Conservation (phyloP, 225 moss, liverwort and hornwort genomes). For the Physcomitrium patens region DNA sequence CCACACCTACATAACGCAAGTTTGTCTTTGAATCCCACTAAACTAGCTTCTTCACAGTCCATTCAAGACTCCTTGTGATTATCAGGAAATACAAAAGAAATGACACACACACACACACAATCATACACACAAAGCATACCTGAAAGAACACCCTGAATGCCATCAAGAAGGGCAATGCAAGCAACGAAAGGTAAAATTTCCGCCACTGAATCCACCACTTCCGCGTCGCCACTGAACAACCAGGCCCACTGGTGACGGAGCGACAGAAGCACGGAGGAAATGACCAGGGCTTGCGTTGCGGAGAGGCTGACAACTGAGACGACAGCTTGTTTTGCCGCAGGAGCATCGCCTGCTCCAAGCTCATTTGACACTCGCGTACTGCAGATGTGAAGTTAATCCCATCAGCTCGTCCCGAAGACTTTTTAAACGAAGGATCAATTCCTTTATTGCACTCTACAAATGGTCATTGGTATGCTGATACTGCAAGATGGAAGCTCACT, state of each 20-base stretch:
- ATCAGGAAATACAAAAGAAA: too few relatives aligned
- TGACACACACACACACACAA: too few relatives aligned
- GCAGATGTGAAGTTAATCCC: constrained; percentile 19
- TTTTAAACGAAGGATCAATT: background rate
- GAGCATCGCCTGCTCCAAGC: constrained; percentile 73
- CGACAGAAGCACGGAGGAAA: constrained; percentile 56
- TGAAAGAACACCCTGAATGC: constrained; percentile 90
- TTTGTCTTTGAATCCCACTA: background rate
- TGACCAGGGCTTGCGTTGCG: constrained; percentile 48
- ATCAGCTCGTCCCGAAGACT: background rate
- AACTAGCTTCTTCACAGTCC: constrained; percentile 5
- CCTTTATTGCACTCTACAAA: too few relatives aligned
- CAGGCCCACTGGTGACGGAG: constrained; percentile 83
- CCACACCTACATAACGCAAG: constrained; percentile 46
- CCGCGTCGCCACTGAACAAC: constrained; percentile 76
- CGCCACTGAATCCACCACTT: constrained; percentile 73
- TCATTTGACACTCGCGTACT: constrained; percentile 94
- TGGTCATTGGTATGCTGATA: too few relatives aligned
- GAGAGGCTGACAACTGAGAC: constrained; percentile 64
- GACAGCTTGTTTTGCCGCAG: constrained; percentile 70
- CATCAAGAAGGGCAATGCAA: constrained; percentile 64
- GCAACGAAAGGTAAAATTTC: constrained; percentile 81
- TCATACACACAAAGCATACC: constrained; percentile 35
- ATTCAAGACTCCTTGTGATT: too few relatives aligned
- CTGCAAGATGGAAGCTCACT: background rate